Conservation (phyloP, 192 early-diverging fungal genomes). For the Nowakowskiella sp. region DNA sequence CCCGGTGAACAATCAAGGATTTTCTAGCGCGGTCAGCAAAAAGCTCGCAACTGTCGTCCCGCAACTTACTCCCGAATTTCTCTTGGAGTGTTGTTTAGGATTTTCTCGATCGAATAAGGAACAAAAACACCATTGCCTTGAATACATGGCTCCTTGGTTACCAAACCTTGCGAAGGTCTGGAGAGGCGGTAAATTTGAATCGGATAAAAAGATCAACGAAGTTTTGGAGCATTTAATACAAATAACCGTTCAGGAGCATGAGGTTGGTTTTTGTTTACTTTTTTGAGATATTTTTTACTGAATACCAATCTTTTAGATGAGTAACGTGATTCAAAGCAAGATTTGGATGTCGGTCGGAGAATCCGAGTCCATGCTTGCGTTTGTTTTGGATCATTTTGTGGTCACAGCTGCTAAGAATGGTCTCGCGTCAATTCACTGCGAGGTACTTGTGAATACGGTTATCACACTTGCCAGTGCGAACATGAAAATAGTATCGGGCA, state of each 20-base stretch:
- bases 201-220: slow-evolving; percentile 51
- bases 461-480: slow-evolving; percentile 72
- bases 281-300: slow-evolving; percentile 10
- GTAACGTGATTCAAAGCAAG: slow-evolving; percentile 72
- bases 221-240: slow-evolving; percentile 73
- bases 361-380: slow-evolving; percentile 72
- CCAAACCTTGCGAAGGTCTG: slow-evolving; percentile 62
- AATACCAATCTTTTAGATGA: slow-evolving; percentile 46
- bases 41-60: slow-evolving; percentile 66
- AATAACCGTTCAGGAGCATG: slow-evolving; percentile 71
- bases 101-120: slow-evolving; percentile 62
- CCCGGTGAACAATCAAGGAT: slow-evolving; percentile 81
- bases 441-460: slow-evolving; percentile 80
- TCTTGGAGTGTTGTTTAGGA: slow-evolving; percentile 75
- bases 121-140: slow-evolving; percentile 70
- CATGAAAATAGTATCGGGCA: slow-evolving; percentile 57
- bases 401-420: slow-evolving; percentile 73
- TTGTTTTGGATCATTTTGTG: slow-evolving; percentile 74
- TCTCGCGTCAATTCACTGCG: slow-evolving; percentile 60
- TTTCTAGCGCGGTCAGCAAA: slow-evolving; percentile 74
- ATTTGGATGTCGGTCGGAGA: slow-evolving; percentile 74
- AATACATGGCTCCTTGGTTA: slow-evolving; percentile 89
- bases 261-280: slow-evolving; percentile 28
- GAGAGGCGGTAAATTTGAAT: slow-evolving; percentile 1
- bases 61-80: slow-evolving; percentile 79